Evolutionary conservation across 805 yeast genomes (phyloP).

Genomic region (Sporopachydermia quercuum): DNA sequence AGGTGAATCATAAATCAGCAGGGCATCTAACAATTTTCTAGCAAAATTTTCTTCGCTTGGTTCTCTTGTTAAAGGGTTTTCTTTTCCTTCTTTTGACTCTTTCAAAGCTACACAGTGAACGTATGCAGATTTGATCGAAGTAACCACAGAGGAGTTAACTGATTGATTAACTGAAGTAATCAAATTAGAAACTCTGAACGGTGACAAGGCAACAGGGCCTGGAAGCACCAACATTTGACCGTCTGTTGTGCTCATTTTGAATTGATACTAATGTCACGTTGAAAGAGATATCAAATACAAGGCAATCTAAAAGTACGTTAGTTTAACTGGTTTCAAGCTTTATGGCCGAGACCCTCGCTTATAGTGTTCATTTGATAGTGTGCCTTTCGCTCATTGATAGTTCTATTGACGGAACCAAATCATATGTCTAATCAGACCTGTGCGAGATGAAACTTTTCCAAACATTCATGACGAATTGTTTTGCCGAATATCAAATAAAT

Average conservation of each 20-base stretch:
- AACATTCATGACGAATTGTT: no score
- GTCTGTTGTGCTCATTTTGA: constrained; percentile 2
- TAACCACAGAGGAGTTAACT: constrained; percentile 52
- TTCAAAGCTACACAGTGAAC: constrained; percentile 67
- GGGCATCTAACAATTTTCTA: constrained; percentile 31
- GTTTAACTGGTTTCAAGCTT: background rate
- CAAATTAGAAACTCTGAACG: constrained; percentile 67
- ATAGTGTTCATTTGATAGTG: no score
- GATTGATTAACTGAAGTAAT: constrained; percentile 57
- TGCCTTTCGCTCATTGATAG: no score
- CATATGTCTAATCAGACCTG: no score
- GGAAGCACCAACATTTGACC: constrained; percentile 38
- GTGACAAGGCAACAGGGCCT: constrained; percentile 84
- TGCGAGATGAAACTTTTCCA: no score
- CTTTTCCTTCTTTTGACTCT: constrained; percentile 15
- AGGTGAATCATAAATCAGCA: constrained; percentile 63
- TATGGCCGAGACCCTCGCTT: no score
- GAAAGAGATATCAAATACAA: background rate
- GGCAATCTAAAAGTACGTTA: background rate
- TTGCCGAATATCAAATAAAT: no score
- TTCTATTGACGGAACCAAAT: no score
- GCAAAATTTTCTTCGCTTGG: constrained; percentile 26
- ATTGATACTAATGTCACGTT: background rate
- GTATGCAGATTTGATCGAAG: constrained; percentile 56
- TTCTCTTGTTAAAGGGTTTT: constrained; percentile 8